Evolutionary conservation across 2,329 filamentous ascomycete genomes (phyloP), one percentile per base, ranked within the genome.

Genomic region (Rhinocladiella mackenziei): DNA sequence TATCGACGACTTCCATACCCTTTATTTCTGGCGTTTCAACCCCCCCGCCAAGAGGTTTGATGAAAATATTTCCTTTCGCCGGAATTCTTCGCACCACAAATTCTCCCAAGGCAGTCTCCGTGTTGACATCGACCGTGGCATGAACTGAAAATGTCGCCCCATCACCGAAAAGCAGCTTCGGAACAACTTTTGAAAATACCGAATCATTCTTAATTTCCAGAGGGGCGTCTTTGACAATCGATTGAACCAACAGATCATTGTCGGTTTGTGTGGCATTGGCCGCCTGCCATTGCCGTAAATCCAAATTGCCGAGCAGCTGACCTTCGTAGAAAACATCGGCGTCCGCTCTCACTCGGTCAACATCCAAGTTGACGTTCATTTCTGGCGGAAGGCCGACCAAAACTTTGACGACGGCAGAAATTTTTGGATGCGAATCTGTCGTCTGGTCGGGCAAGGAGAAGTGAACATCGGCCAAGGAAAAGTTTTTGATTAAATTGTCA

Each of bases 21-120:
- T 80, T 80, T 45, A 95, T 71, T 56, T 81, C 76, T 11, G 87
- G 86, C 28, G 69, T 66, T 25, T 81, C 48, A 48, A 75, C 57
- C 10, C 64, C 68, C 43, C 73, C 72, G 39, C 77, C 75, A 85
- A 52, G 32, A 37, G 47, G 86, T 78, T 94, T 94, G 72, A 97
- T 80, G 67, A 86, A 86, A 61, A 98, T 82, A 60, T 83, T 78
- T 57, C 92, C 89, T 71, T 89, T 76, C 31, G 64, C 88, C 35
- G 91, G 91, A 59, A 98, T 84, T 55, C 84, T 81, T 65, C 86
- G 87, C 58, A 97, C 72, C 41, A 84, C 76, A 60, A 97, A 78
- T 56, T 83, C 73, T 36, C 92, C 92, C 52, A 98, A 73, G 18
- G 84, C 82, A 20, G 89, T 96, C 46, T 81, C 74, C 39, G 96